Evolutionary conservation across 2,329 filamentous ascomycete genomes (phyloP), one percentile per base, ranked within the genome.

Genomic region (Rachicladosporium sp.): DNA sequence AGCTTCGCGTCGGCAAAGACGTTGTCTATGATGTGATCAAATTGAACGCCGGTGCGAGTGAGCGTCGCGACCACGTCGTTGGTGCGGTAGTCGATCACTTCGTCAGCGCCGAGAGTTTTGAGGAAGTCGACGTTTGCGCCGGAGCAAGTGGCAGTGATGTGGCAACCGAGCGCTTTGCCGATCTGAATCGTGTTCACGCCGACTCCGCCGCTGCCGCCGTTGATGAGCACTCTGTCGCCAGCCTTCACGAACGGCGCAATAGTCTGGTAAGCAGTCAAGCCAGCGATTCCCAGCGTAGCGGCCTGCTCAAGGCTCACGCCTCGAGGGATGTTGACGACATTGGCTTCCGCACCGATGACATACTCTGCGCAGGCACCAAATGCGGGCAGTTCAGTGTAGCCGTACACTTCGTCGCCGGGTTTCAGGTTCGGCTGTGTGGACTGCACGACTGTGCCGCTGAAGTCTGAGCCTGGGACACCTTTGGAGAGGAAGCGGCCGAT

Each of bases 131-230:
- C 60, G 52, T 80, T 82, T 5, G 54, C 55, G 1, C 60, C 64
- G 9, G 75, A 80, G 50, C 76, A 81, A 5, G 67, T 68, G 2
- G 65, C 64, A 1, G 69, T 72, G 21, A 81, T 76, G 45, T 71
- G 61, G 46, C 70, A 76, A 0, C 74, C 76, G 2, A 74, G 51
- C 1, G 62, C 60, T 52, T 78, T 79, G 7, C 76, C 76, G 31
- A 80, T 67, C 50, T 81, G 77, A 39, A 80, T 73, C 1, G 65
- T 69, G 42, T 68, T 78, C 0, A 68, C 66, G 1, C 78, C 78
- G 1, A 67, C 69, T 1, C 76, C 77, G 3, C 77, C 77, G 3
- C 68, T 73, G 1, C 75, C 76, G 10, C 75, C 76, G 46, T 80
- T 80, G 53, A 80, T 69, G 50, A 80, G 75, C 4, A 80, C 64